Evolutionary conservation across 139 green algal genomes (phyloP).

Genomic region (Closterium sp.): DNA sequence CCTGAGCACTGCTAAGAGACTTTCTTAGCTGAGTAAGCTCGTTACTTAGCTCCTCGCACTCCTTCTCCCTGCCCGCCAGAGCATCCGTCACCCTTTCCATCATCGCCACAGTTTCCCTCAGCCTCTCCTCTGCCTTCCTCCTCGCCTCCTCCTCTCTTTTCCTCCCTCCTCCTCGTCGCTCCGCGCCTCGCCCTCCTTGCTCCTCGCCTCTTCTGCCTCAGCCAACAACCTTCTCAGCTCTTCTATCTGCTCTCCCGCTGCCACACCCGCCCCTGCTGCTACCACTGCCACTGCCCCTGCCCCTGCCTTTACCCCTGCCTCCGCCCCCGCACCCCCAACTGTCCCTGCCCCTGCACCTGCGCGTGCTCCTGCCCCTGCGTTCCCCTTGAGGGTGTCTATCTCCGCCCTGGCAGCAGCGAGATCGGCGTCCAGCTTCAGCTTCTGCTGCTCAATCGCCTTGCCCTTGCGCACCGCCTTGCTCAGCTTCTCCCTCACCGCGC

Average conservation of each 20-base stretch:
- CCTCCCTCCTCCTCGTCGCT: neutral
- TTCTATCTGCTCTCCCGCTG: neutral
- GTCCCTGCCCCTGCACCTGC: neutral
- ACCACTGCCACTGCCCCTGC: neutral
- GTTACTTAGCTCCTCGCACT: neutral
- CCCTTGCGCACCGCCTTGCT: slow-evolving; percentile 42
- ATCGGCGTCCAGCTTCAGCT: slow-evolving; percentile 36
- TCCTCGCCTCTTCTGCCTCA: slow-evolving; percentile 5
- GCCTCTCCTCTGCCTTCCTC: neutral
- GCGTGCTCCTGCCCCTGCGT: neutral
- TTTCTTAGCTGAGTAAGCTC: neutral
- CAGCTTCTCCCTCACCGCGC: slow-evolving; percentile 33
- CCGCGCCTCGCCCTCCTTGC: neutral
- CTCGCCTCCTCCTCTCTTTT: neutral
- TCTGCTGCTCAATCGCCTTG: slow-evolving; percentile 44
- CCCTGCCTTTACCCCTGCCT: neutral
- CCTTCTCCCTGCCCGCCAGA: neutral
- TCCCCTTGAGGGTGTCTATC: neutral
- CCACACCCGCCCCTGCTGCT: neutral
- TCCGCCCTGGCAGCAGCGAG: slow-evolving; percentile 9
- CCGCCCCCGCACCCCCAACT: neutral
- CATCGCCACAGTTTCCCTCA: neutral
- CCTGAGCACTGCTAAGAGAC: neutral
- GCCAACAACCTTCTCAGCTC: neutral
- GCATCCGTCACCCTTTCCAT: neutral